Evolutionary conservation across 2,329 filamentous ascomycete genomes (phyloP).

Genomic region (Neonectria faginata): DNA sequence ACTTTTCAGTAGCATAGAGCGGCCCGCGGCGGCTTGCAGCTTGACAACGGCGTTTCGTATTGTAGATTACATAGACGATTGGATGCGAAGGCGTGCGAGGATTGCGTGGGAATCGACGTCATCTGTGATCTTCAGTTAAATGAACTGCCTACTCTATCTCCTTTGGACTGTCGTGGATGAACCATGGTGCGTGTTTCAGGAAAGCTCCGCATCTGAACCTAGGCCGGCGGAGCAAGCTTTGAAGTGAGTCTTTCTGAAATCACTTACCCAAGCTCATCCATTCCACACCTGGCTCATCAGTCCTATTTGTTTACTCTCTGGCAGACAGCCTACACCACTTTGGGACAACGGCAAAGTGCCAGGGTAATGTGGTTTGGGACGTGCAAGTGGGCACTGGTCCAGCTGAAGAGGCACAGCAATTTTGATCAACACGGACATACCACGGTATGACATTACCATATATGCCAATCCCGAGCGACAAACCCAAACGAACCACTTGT

Average conservation of each 20-base stretch:
- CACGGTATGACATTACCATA: slow-evolving; percentile 2
- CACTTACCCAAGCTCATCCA: not conserved
- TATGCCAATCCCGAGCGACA: not conserved
- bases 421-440: not conserved
- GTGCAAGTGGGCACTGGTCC: not conserved
- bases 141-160: not conserved
- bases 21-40: slow-evolving; percentile 32
- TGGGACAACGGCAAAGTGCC: not conserved
- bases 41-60: slow-evolving; percentile 6
- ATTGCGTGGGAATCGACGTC: not conserved
- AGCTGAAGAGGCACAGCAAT: not conserved
- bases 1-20: slow-evolving; percentile 34
- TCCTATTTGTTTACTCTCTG: not conserved
- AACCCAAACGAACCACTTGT: slow-evolving; percentile 3
- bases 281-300: not conserved
- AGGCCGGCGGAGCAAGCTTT: not conserved
- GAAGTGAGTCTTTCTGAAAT: not conserved
- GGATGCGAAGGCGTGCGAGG: not conserved
- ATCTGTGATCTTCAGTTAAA: not conserved
- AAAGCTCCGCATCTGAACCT: not conserved
- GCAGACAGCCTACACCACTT: not conserved
- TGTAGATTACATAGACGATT: slow-evolving; percentile 12
- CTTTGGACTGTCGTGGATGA: not conserved
- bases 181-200: not conserved
- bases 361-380: not conserved